phyloP scores from a whole-genome alignment of 306 rosid genomes.

The Myrica gale region DNA sequence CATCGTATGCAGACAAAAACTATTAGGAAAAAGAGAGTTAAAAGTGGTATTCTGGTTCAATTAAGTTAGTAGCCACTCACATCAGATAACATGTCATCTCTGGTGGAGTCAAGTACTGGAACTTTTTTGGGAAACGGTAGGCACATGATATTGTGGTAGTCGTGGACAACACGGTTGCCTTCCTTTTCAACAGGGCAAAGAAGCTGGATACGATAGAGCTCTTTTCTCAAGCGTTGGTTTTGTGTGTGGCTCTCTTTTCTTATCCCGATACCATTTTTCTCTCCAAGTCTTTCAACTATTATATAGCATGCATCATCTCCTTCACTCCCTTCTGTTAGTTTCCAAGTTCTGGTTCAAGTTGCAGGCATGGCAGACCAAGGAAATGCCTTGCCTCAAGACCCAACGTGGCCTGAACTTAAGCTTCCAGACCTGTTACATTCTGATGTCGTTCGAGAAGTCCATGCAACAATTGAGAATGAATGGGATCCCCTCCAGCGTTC shows the following conservation, averaged over 20 bases:
- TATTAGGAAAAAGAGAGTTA: not conserved
- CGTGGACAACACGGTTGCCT: constrained; percentile 71
- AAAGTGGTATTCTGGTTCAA: not conserved
- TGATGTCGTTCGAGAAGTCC: constrained; percentile 57
- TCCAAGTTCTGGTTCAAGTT: constrained; percentile 9
- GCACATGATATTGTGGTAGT: constrained; percentile 50
- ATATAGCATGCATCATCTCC: constrained; percentile 55
- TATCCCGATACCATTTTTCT: constrained; percentile 53
- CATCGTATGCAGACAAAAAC: not conserved
- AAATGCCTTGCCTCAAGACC: constrained; percentile 44
- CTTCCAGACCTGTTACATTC: constrained; percentile 64
- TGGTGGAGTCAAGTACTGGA: constrained; percentile 42
- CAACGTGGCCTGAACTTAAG: constrained; percentile 65
- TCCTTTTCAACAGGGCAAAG: constrained; percentile 50
- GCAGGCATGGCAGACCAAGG: constrained; percentile 65
- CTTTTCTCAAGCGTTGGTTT: constrained; percentile 53
- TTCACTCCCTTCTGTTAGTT: constrained; percentile 33
- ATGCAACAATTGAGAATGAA: constrained; percentile 69
- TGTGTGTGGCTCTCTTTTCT: constrained; percentile 99
- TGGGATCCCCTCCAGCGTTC: constrained; percentile 81
- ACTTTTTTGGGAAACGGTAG: constrained; percentile 30
- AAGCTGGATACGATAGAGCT: constrained; percentile 48
- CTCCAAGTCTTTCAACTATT: constrained; percentile 25
- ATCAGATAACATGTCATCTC: constrained; percentile 23
- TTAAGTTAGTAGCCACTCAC: constrained; percentile 46